Evolutionary conservation across 78 protist species (phyloP).

Genomic region (Dictyostelium intermedium): DNA sequence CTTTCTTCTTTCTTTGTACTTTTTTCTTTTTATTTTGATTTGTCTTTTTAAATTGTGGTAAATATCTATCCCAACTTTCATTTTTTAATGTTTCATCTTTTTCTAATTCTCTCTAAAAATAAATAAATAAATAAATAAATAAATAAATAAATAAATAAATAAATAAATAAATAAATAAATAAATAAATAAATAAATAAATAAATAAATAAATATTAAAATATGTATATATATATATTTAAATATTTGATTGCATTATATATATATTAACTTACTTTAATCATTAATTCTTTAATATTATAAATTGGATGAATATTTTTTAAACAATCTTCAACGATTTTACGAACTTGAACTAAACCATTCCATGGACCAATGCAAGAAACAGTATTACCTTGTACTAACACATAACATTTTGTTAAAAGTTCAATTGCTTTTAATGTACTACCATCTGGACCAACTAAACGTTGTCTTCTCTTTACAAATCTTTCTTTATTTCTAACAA

Average conservation of each 20-base stretch:
- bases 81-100: slow-evolving; percentile 89
- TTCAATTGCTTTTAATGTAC: slow-evolving; percentile 97
- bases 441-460: slow-evolving; percentile 98
- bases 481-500: slow-evolving; percentile 91
- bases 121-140: background rate
- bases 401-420: slow-evolving; percentile 96
- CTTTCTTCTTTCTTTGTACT: slow-evolving; percentile 54
- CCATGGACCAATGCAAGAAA: slow-evolving; percentile 94
- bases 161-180: too few relatives aligned
- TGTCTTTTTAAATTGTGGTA: slow-evolving; percentile 96
- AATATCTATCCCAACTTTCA: slow-evolving; percentile 97
- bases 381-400: slow-evolving; percentile 98
- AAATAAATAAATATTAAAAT: background rate
- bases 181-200: too few relatives aligned
- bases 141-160: too few relatives aligned
- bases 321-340: slow-evolving; percentile 95
- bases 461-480: slow-evolving; percentile 98
- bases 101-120: slow-evolving; percentile 89
- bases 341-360: slow-evolving; percentile 91
- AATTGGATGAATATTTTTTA: slow-evolving; percentile 99
- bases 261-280: slow-evolving; percentile 92
- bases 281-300: slow-evolving; percentile 97
- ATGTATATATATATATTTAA: too few relatives aligned
- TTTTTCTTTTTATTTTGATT: slow-evolving; percentile 16
- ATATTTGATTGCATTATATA: too few relatives aligned